A percentile compares a stretch with the other conserved stretches of the same genome.
Conservation (phyloP, 352 stramenopile species). For the Phytophthora tentaculata region DNA sequence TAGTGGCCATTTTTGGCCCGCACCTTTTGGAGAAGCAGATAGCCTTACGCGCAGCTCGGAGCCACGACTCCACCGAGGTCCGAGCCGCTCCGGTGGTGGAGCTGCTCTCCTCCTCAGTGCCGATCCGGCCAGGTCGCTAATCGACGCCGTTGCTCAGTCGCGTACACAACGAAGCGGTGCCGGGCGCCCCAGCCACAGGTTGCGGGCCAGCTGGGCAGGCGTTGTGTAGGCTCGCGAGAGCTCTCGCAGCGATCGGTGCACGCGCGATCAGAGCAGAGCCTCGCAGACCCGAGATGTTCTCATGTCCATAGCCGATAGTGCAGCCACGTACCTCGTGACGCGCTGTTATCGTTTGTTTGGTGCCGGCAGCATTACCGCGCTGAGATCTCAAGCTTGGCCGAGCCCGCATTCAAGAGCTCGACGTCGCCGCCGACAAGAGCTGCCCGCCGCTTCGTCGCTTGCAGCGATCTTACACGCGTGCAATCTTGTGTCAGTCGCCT, state of each 20-base stretch:
- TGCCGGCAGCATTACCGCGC: too few relatives aligned
- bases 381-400: too few relatives aligned
- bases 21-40: slow-evolving; percentile 26
- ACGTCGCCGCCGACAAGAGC: background rate
- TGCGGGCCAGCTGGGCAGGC: slow-evolving; percentile 24
- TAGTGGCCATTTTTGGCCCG: slow-evolving; percentile 5
- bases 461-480: slow-evolving; percentile 2
- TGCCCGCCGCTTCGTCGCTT: slow-evolving; percentile 10
- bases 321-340: background rate
- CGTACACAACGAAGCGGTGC: slow-evolving; percentile 36
- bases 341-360: background rate
- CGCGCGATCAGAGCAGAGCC: slow-evolving; percentile 2
- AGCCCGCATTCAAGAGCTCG: too few relatives aligned
- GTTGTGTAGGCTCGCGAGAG: slow-evolving; percentile 40
- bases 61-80: slow-evolving; percentile 13
- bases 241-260: slow-evolving; percentile 27
- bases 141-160: slow-evolving; percentile 37
- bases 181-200: slow-evolving; percentile 23
- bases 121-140: slow-evolving; percentile 20
- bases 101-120: slow-evolving; percentile 19
- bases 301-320: background rate
- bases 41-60: background rate
- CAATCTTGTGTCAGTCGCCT: slow-evolving; percentile 20
- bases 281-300: slow-evolving; percentile 8
- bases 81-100: slow-evolving; percentile 14